These are phyloP conservation scores for Ophiosphaerella narmari DNA, from an alignment of 2,329 filamentous ascomycete genomes.

Conservation along the genomic window DNA sequence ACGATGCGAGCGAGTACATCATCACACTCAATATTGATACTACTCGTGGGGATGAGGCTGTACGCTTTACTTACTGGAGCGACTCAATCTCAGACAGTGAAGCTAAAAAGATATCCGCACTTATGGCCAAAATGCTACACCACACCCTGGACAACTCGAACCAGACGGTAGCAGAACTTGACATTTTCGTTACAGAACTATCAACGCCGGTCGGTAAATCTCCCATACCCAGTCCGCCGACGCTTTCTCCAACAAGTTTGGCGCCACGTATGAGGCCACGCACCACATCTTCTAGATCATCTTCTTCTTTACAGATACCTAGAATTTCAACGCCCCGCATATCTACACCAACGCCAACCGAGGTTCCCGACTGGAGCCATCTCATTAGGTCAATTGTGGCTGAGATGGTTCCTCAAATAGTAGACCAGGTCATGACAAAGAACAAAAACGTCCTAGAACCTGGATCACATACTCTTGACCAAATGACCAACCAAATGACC, in stretches of 20 bases:
- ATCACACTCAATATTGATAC: constrained; percentile 42
- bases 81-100: constrained; percentile 35
- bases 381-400: constrained; percentile 39
- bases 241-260: constrained; percentile 3
- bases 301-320: constrained; percentile 22
- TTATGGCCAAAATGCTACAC: constrained; percentile 32
- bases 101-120: constrained; percentile 30
- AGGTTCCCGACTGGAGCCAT: constrained; percentile 30
- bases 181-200: constrained; percentile 15
- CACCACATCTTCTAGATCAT: constrained; percentile 12
- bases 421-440: constrained; percentile 36
- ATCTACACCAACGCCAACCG: constrained; percentile 3
- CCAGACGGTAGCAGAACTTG: constrained; percentile 34
- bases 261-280: constrained; percentile 1
- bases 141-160: constrained; percentile 25
- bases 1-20: constrained; percentile 40
- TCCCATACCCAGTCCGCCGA: constrained; percentile 2
- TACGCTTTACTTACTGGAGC: constrained; percentile 40
- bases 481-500: constrained; percentile 39
- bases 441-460: constrained; percentile 26
- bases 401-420: constrained; percentile 41
- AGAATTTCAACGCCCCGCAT: constrained; percentile 17
- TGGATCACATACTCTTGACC: constrained; percentile 24
- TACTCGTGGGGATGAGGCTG: constrained; percentile 33
- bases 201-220: neutral